Evolutionary conservation across 306 rosid species (phyloP).

Genomic region (Casuarina glauca): DNA sequence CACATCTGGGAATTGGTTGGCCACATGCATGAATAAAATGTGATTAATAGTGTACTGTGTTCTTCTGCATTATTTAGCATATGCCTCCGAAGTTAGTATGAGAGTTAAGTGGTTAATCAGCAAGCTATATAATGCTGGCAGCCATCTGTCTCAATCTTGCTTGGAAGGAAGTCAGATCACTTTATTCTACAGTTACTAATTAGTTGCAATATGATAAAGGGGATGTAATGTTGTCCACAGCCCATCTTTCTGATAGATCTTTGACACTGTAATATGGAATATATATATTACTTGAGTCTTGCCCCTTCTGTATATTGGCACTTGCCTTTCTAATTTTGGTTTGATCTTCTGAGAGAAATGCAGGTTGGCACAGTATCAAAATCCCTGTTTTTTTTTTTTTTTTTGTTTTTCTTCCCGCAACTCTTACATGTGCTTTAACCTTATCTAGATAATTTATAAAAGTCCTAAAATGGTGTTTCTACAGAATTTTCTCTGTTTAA

Average conservation of each 20-base stretch:
- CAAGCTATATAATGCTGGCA: neutral
- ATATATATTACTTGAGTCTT: neutral
- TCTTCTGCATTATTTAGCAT: neutral
- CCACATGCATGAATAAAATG: neutral
- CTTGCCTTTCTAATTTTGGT: neutral
- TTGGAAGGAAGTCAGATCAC: neutral
- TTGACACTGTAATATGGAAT: neutral
- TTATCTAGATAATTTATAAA: neutral
- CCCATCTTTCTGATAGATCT: neutral
- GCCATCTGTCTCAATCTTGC: neutral
- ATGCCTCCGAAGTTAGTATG: neutral
- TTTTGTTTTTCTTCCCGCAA: neutral
- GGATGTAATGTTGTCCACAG: neutral
- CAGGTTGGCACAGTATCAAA: neutral
- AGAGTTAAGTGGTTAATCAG: neutral
- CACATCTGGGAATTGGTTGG: neutral
- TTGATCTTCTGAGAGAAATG: neutral
- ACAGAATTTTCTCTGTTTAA: slow-evolving; percentile 68
- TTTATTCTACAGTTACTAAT: neutral
- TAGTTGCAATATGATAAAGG: neutral
- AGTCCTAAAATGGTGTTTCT: slow-evolving; percentile 29
- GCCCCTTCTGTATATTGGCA: neutral
- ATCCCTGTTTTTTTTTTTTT: neutral
- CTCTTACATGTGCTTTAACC: neutral
- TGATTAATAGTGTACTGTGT: neutral